Evolutionary conservation across 2,329 filamentous ascomycete species (phyloP).

Genomic region (Exophiala sideris): DNA sequence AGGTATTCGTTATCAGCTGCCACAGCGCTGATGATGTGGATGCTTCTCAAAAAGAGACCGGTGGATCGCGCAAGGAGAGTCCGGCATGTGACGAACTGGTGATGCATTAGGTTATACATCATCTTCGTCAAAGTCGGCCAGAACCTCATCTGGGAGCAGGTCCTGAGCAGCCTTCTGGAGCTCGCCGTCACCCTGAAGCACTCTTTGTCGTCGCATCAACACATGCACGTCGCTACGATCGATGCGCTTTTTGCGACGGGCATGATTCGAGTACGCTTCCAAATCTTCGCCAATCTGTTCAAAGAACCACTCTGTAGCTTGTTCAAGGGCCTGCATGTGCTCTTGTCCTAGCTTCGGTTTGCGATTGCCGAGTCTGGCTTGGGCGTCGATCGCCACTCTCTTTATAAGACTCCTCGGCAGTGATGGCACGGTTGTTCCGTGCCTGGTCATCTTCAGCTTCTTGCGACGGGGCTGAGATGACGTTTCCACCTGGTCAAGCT

Average conservation of each 20-base stretch:
- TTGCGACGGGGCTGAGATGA: constrained; percentile 25
- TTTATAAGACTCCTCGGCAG: constrained; percentile 73
- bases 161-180: constrained; percentile 64
- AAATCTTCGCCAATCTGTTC: constrained; percentile 81
- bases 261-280: constrained; percentile 74
- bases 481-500: constrained; percentile 27
- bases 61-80: constrained; percentile 70
- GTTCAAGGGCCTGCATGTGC: constrained; percentile 68
- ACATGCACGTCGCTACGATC: constrained; percentile 80
- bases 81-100: constrained; percentile 73
- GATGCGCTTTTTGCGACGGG: constrained; percentile 71
- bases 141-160: constrained; percentile 74
- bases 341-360: constrained; percentile 71
- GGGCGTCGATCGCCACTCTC: constrained; percentile 40
- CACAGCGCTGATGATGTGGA: constrained; percentile 93
- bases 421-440: constrained; percentile 73
- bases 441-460: constrained; percentile 55
- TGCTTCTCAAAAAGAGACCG: constrained; percentile 85
- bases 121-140: constrained; percentile 72
- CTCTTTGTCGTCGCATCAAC: constrained; percentile 64
- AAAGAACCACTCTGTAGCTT: constrained; percentile 88
- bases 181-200: constrained; percentile 23
- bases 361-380: constrained; percentile 59
- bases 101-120: constrained; percentile 32
- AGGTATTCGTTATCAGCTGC: constrained; percentile 85